Conservation (phyloP, 2,329 filamentous ascomycete species). For the Ceratocystis papillata region DNA sequence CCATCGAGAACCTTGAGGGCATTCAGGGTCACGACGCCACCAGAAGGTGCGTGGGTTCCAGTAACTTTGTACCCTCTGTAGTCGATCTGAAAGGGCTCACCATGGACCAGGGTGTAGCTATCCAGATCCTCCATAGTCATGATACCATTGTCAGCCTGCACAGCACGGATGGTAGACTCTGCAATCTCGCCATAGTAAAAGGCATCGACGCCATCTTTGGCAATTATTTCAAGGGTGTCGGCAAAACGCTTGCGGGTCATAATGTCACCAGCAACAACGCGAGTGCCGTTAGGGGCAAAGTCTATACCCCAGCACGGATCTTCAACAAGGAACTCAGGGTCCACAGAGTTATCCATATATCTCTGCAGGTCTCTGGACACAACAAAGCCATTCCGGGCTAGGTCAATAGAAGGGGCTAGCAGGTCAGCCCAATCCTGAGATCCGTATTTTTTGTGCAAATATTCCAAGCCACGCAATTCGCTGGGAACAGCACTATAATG, state of each 20-base stretch:
- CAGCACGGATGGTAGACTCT: constrained; percentile 57
- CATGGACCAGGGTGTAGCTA: constrained; percentile 58
- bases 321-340: constrained; percentile 53
- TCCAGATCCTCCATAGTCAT: constrained; percentile 69
- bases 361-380: constrained; percentile 59
- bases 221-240: constrained; percentile 60
- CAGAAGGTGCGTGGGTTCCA: constrained; percentile 57
- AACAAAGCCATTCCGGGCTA: constrained; percentile 62
- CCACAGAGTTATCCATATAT: constrained; percentile 50
- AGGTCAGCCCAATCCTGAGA: constrained; percentile 53
- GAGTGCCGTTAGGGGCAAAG: constrained; percentile 65
- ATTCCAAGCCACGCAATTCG: constrained; percentile 61
- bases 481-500: constrained; percentile 51
- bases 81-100: constrained; percentile 49
- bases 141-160: constrained; percentile 63
- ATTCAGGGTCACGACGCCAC: constrained; percentile 61
- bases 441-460: constrained; percentile 55
- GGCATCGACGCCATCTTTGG: constrained; percentile 51
- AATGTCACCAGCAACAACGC: constrained; percentile 56
- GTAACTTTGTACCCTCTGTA: constrained; percentile 63
- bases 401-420: constrained; percentile 57
- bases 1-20: constrained; percentile 64
- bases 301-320: constrained; percentile 71
- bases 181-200: constrained; percentile 69
- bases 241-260: constrained; percentile 68